phyloP scores from a whole-genome alignment of 2,329 filamentous ascomycete genomes.

The Fusarium anthophilum region DNA sequence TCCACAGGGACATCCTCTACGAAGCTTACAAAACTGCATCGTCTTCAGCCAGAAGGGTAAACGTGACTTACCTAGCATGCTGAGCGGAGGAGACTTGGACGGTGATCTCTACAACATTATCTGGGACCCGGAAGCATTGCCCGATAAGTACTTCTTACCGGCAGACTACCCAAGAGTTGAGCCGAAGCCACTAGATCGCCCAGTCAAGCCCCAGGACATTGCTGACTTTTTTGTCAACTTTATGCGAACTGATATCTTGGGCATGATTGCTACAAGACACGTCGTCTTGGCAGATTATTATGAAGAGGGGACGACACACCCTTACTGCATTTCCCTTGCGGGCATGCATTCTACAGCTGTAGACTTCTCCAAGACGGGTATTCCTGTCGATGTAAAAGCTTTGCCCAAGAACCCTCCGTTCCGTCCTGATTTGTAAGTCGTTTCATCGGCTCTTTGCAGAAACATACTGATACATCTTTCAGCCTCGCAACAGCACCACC shows the following conservation, averaged over 20 bases:
- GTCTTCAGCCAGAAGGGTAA: constrained; percentile 77
- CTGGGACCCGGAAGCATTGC: constrained; percentile 68
- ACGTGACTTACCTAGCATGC: constrained; percentile 79
- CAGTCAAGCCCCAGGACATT: constrained; percentile 73
- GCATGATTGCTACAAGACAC: constrained; percentile 72
- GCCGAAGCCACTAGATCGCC: constrained; percentile 67
- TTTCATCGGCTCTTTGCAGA: too few species aligned
- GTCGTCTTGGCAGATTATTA: constrained; percentile 70
- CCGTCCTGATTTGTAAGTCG: constrained; percentile 65
- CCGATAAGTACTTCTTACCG: constrained; percentile 56
- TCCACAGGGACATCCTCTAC: constrained; percentile 66
- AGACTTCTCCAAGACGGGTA: constrained; percentile 80
- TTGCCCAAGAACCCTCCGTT: constrained; percentile 53
- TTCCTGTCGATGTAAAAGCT: constrained; percentile 59
- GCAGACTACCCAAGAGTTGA: constrained; percentile 74
- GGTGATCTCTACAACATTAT: constrained; percentile 86
- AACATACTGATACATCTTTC: background rate
- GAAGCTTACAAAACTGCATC: constrained; percentile 74
- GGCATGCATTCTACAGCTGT: constrained; percentile 75
- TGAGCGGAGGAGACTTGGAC: constrained; percentile 85
- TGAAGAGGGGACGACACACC: constrained; percentile 59
- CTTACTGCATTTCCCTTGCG: constrained; percentile 64
- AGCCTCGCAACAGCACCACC: constrained; percentile 59
- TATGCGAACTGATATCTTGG: constrained; percentile 73
- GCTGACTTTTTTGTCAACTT: constrained; percentile 83